phyloP scores from a whole-genome alignment of 345 rosid species.

The Hirschfeldia incana region DNA sequence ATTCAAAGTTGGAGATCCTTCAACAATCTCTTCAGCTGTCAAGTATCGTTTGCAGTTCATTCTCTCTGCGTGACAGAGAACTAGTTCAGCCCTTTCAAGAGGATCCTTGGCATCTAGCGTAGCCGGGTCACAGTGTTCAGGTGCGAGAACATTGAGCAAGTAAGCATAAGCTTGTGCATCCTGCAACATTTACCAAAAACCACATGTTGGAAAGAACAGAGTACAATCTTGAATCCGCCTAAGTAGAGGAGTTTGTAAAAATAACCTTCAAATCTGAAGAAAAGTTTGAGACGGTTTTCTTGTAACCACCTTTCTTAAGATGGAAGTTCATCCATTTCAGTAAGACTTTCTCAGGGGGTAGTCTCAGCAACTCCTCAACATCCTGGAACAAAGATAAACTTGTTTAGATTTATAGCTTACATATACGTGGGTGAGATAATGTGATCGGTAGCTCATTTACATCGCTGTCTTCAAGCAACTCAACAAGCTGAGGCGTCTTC shows the following conservation, averaged over 20 bases:
- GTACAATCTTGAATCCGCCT: not conserved
- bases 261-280: conserved; percentile 77
- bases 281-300: conserved; percentile 76
- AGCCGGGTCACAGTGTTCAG: conserved; percentile 75
- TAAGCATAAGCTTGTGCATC: conserved; percentile 87
- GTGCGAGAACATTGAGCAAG: conserved; percentile 88
- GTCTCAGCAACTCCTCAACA: conserved; percentile 82
- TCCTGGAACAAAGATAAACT: conserved; percentile 52
- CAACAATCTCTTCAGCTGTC: conserved; percentile 76
- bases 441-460: conserved; percentile 43
- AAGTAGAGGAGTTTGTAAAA: not conserved
- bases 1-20: conserved; percentile 80
- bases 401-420: not conserved
- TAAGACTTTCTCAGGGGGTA: conserved; percentile 88
- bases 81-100: conserved; percentile 69
- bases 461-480: conserved; percentile 76
- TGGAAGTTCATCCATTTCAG: conserved; percentile 94
- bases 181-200: conserved; percentile 46
- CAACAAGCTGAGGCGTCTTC: conserved; percentile 97
- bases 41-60: conserved; percentile 85
- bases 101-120: conserved; percentile 72
- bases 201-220: conserved; percentile 17
- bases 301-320: conserved; percentile 82
- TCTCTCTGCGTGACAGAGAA: conserved; percentile 78
- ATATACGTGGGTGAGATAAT: not conserved